Conservation (phyloP, 2,329 filamentous ascomycete genomes). For the Cryphonectria radicalis region DNA sequence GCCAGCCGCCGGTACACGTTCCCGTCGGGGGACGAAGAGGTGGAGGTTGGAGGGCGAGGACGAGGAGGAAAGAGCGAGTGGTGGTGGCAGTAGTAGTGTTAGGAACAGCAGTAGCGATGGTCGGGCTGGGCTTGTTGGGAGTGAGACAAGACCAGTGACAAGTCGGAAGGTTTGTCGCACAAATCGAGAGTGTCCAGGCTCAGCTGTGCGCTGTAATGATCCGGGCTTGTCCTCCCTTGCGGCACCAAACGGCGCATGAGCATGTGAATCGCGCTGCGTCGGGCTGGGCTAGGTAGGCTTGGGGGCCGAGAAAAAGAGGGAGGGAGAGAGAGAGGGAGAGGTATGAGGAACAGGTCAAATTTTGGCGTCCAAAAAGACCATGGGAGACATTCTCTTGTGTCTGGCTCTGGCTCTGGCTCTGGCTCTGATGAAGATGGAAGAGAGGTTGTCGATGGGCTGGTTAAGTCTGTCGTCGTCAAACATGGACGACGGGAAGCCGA, state of each 20-base stretch:
- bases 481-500: constrained; percentile 1
- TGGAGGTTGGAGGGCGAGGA: not conserved
- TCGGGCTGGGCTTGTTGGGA: not conserved
- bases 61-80: not conserved
- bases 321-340: not conserved
- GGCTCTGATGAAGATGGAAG: not conserved
- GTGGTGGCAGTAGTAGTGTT: constrained; percentile 4
- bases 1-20: constrained; percentile 28
- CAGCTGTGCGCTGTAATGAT: constrained; percentile 18
- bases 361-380: constrained; percentile 1
- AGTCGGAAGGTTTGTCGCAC: constrained; percentile 22
- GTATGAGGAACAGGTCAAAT: not conserved
- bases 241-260: constrained; percentile 19
- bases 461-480: not conserved
- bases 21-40: constrained; percentile 10
- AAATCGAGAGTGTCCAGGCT: constrained; percentile 26
- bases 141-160: constrained; percentile 24
- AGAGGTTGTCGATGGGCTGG: not conserved
- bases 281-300: not conserved
- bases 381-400: constrained; percentile 16
- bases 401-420: not conserved
- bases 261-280: constrained; percentile 19
- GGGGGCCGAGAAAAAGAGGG: not conserved
- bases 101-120: constrained; percentile 1
- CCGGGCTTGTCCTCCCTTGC: constrained; percentile 27